Base-by-base conservation (phyloP, 352 stramenopile species). In the Phytopythium vexans region DNA sequence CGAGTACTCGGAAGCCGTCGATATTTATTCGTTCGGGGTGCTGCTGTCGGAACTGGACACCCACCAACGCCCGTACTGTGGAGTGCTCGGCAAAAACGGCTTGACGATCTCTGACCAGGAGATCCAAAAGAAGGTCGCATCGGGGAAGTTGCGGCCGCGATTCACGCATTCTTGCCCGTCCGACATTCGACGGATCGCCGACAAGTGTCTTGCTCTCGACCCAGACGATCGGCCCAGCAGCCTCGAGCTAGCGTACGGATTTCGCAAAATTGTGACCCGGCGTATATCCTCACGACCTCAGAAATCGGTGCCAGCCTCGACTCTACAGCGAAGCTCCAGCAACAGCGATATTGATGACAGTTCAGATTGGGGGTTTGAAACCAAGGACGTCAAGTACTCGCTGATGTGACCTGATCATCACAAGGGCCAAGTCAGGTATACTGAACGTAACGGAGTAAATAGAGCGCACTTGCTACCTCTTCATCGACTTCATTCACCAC, bases 131-230 rank as follows among this genome's bases (percentile, higher is more conserved):
- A 43, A 52, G 12, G 70, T 82, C 14, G 62, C 68, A 1, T 54
- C 60, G 16, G 68, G 66, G 7, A 45, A 57, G 6, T 41, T 84
- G 15, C 54, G 46, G 5, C 74, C 70, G 1, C 32, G 7, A n/a
- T 71, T 84, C 34, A 62, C 64, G 2, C 11, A 27, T 5, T 49
- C 44, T 8, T 82, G 68, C 47, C 68, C 70, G 15, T 34, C 49
- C 1, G 59, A 54, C 16, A 58, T 84, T 1, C 50, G 69, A 1
- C 50, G 51, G 4, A 44, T 84, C 1, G 68, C 60, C 11, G 47
- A 42, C 12, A 51, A 49, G 32, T 86, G 74, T 39, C 49, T 86
- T 4, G 50, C 58, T 7, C 68, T 62, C 41, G 47, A 80, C 12
- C 71, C 66, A 0, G 41, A 42, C 1, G 60, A 70, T 6, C 56